A percentile compares a stretch with the other conserved stretches of the same genome.
Evolutionary conservation across 768 basidiomycete genomes (phyloP).

Genomic region (Mycena leptocephala): DNA sequence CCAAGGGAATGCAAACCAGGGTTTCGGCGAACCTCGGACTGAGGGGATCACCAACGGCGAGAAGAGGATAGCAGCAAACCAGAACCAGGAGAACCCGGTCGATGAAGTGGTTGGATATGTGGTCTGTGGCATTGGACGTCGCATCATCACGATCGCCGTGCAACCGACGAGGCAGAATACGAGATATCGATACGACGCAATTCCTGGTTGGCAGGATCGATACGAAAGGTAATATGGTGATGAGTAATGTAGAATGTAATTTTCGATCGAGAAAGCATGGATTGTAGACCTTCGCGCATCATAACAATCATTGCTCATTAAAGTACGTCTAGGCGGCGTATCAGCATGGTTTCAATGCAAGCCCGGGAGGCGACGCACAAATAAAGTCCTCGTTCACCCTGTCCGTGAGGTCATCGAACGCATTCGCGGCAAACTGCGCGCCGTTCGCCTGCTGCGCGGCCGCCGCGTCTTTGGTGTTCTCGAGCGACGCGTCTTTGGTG

Average conservation of each 20-base stretch:
- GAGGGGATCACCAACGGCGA: neutral
- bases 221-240: no score
- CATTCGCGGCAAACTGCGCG: conserved; percentile 21
- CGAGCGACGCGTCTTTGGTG: conserved; percentile 34
- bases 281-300: neutral
- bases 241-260: no score
- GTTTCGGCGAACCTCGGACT: neutral
- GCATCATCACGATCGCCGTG: neutral
- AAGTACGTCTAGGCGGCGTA: conserved; percentile 20
- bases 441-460: conserved; percentile 36
- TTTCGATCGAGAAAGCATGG: neutral
- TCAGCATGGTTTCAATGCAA: neutral
- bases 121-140: neutral
- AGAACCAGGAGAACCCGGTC: neutral
- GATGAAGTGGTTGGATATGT: conserved; percentile 16
- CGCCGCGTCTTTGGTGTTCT: conserved; percentile 27
- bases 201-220: neutral
- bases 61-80: neutral
- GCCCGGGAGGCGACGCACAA: conserved; percentile 11
- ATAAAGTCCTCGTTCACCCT: conserved; percentile 35
- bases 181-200: neutral
- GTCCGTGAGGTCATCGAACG: conserved; percentile 37
- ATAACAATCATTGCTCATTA: neutral
- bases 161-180: neutral
- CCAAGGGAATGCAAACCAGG: neutral